These are phyloP conservation scores for Blastobotrys americana DNA, from an alignment of 805 yeast genomes.

Conservation along the genomic window DNA sequence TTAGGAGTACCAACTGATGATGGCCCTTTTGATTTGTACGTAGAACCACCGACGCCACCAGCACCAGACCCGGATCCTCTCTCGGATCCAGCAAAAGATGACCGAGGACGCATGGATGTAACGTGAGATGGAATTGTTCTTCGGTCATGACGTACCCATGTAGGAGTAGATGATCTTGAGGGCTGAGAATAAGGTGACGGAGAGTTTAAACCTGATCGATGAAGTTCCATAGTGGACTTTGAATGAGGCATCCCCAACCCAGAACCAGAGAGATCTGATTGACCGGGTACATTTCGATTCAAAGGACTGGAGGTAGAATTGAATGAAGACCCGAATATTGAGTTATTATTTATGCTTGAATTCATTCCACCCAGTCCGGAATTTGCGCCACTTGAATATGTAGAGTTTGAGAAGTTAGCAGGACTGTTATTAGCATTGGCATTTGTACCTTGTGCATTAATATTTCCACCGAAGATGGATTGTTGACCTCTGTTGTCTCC, in stretches of 20 bases:
- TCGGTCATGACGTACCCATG: constrained; percentile 12
- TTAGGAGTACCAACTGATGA: constrained; percentile 5
- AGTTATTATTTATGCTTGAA: background rate
- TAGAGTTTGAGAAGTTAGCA: background rate
- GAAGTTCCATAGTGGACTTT: constrained; percentile 11
- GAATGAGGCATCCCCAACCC: constrained; percentile 8
- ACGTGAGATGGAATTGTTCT: constrained; percentile 13
- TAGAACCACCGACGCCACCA: constrained; percentile 3
- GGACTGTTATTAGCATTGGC: constrained; percentile 2
- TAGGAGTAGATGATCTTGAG: constrained; percentile 4
- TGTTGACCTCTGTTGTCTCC: too few relatives aligned
- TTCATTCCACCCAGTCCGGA: too few relatives aligned
- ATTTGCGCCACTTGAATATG: too few relatives aligned
- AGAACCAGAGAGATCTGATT: too few relatives aligned
- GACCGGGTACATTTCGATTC: too few relatives aligned
- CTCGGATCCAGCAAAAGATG: constrained; percentile 1
- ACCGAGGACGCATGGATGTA: background rate
- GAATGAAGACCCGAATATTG: background rate
- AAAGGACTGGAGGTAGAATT: background rate
- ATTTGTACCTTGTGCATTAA: too few relatives aligned
- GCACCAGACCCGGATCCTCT: background rate
- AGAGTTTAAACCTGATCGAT: constrained; percentile 1
- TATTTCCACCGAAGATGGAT: too few relatives aligned
- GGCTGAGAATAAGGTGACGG: background rate
- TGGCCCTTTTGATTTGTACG: background rate